A percentile compares a stretch with the other conserved stretches of the same genome.
Conservation (phyloP, 1,139 yeast genomes). For the Saccharomyces uvarum region DNA sequence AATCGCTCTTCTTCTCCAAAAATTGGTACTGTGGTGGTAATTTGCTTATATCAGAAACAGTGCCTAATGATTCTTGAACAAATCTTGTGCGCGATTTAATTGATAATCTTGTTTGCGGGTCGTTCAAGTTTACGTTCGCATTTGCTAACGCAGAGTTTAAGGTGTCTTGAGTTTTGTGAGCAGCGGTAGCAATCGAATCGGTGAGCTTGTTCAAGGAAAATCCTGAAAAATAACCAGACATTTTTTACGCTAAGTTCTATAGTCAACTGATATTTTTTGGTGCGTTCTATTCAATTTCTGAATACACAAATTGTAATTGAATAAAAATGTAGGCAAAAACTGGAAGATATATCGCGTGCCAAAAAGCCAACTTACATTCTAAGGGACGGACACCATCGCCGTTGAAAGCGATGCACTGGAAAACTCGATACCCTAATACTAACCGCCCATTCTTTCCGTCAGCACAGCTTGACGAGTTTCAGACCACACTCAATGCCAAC, state of each 20-base stretch:
- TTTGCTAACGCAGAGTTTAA: constrained; percentile 22
- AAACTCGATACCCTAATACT: background rate
- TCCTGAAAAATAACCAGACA: constrained; percentile 24
- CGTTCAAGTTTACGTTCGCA: constrained; percentile 20
- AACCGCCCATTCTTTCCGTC: background rate
- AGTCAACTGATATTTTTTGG: background rate
- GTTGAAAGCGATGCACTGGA: background rate
- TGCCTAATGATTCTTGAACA: constrained; percentile 63
- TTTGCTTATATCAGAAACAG: constrained; percentile 61
- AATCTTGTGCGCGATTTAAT: constrained; percentile 27
- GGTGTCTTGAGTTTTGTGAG: constrained; percentile 27
- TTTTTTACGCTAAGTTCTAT: constrained; percentile 7
- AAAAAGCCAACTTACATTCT: background rate
- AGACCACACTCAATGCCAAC: background rate
- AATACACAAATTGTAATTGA: background rate
- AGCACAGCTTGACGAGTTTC: background rate
- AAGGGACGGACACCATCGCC: background rate
- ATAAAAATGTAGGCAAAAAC: background rate
- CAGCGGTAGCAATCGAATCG: constrained; percentile 23
- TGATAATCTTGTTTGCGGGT: constrained; percentile 27
- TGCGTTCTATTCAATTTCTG: background rate
- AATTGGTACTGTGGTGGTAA: constrained; percentile 65
- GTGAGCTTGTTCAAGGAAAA: constrained; percentile 25
- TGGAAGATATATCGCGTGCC: background rate
- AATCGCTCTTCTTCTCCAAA: constrained; percentile 60